Evolutionary conservation across 2,329 filamentous ascomycete species (phyloP), one percentile per base, ranked within the genome.

Genomic region (Penicillium olsonii): DNA sequence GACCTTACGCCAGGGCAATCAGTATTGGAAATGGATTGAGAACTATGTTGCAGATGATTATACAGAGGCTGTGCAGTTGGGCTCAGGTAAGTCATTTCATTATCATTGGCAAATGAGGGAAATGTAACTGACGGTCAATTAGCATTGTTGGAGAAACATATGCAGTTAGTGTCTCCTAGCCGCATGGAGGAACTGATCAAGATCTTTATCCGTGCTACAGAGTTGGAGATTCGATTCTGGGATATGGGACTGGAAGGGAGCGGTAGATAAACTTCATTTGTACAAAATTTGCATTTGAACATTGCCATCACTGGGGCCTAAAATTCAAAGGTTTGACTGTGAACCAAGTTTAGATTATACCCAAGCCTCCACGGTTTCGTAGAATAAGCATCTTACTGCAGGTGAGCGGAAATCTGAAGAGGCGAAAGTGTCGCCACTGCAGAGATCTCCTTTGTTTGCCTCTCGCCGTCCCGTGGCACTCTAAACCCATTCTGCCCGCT

Each of bases 21-120:
- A 74, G 15, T 97, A 95, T 74, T 94, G 88, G 87, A 81, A 84
- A 38, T 97, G 92, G 92, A 90, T 97, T 57, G 79, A 92, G 66
- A 95, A 90, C 64, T 97, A 96, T 65, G 82, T 88, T 14, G 87
- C 85, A 2, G 85, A 89, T 1, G 88, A 94, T 66, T 96, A 95
- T 59, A 73, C 78, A 0, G 78, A 84, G 54, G 88, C 89, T 5
- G 88, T 95, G 45, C 77, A 76, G 55, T 78, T 83, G 3, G 90
- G 89, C 18, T 83, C 80, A 46, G 84, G 88, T 90, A 74, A 70
- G 80, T 43, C 19, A 26, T 38, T 6, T 29, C 6, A 8, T 33
- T 5, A 46, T 31, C n/a, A 26, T 17, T 12, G n/a, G n/a, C n/a
- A n/a, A n/a, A 9, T 39, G 5, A 34, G 33, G 20, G 8, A 11